Evolutionary conservation across 2,329 filamentous ascomycete genomes (phyloP), one percentile per base, ranked within the genome.

Genomic region (Paraconiothyrium brasiliense): DNA sequence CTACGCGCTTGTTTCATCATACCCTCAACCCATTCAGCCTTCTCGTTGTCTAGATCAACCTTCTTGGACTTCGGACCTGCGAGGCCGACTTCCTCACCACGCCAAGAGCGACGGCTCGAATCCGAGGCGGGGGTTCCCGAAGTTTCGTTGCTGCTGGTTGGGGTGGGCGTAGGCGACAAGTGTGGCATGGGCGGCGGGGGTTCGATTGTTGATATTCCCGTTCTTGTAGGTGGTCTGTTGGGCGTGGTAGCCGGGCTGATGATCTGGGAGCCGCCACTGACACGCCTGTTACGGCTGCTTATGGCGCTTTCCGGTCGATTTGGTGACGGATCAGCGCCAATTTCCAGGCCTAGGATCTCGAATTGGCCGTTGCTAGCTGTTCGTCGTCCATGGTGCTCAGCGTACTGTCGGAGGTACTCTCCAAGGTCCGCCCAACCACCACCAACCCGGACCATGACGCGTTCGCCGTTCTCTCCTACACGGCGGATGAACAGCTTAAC

Each of bases 371-470:
- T 86, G 32, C 83, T 84, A 22, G 86, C 83, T 34, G 85, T 84
- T 48, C 87, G 89, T n/a, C 92, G 89, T 47, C 92, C 92, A 76
- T 99, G 95, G 75, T 99, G 95, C 61, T 89, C 89, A 8, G 93
- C 94, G 72, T 97, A 99, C 77, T 97, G 93, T 69, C 93, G 91
- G 46, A 99, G 84, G 74, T 97, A 99, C 78, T 98, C 95, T 41
- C 92, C 94, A 22, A 99, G 83, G 78, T 99, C 95, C 14, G 94
- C 93, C 95, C 95, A 99, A n/a, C 95, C 95, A 61, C 95, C 95
- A 13, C 95, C 95, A 13, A 99, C 94, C 39, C 95, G 91, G 8
- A 99, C 95, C 95, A 99, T 98, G 63, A 98, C 93, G 55, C 95
- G 89, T 78, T 98, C 93, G 16, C 92, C 92, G 59, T 89, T 86